A percentile compares a stretch with the other conserved stretches of the same genome.
Conservation (phyloP, 1,284 basidiomycete genomes). For the Ustilago cynodontis region DNA sequence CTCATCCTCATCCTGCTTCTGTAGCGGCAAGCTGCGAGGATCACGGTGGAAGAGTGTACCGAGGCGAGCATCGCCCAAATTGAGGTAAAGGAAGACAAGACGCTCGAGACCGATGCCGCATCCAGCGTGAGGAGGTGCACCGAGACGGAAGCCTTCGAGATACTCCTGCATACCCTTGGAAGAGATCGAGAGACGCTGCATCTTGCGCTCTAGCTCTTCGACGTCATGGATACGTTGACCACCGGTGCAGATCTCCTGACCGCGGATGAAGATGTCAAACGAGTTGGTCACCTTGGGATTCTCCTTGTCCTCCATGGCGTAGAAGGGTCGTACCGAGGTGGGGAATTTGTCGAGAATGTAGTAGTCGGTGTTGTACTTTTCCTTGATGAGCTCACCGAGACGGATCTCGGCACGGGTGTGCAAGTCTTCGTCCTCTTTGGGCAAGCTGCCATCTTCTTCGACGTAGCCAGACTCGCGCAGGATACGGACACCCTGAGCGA, state of each 20-base stretch:
- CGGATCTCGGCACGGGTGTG: constrained; percentile 93
- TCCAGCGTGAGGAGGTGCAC: constrained; percentile 67
- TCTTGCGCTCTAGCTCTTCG: constrained; percentile 60
- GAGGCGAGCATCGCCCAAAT: constrained; percentile 66
- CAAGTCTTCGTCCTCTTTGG: constrained; percentile 63
- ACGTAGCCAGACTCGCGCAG: constrained; percentile 68
- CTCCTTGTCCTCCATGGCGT: constrained; percentile 75
- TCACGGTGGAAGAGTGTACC: constrained; percentile 68
- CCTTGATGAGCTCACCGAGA: constrained; percentile 87
- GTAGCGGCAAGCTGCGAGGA: constrained; percentile 60
- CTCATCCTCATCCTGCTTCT: constrained; percentile 36
- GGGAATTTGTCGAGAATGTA: constrained; percentile 70
- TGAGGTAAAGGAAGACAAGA: constrained; percentile 68
- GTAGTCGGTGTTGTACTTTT: constrained; percentile 90
- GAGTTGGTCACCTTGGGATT: constrained; percentile 63
- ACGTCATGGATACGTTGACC: constrained; percentile 67
- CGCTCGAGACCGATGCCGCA: constrained; percentile 69
- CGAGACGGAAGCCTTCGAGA: constrained; percentile 67
- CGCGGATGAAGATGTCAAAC: constrained; percentile 67
- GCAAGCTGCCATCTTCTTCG: constrained; percentile 60
- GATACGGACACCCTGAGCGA: constrained; percentile 87
- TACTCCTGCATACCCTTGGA: constrained; percentile 65
- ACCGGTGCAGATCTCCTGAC: constrained; percentile 69
- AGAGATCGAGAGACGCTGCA: constrained; percentile 58
- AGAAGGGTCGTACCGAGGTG: constrained; percentile 91